phyloP scores from a whole-genome alignment of 2,329 filamentous ascomycete species.

The Colletotrichum godetiae region DNA sequence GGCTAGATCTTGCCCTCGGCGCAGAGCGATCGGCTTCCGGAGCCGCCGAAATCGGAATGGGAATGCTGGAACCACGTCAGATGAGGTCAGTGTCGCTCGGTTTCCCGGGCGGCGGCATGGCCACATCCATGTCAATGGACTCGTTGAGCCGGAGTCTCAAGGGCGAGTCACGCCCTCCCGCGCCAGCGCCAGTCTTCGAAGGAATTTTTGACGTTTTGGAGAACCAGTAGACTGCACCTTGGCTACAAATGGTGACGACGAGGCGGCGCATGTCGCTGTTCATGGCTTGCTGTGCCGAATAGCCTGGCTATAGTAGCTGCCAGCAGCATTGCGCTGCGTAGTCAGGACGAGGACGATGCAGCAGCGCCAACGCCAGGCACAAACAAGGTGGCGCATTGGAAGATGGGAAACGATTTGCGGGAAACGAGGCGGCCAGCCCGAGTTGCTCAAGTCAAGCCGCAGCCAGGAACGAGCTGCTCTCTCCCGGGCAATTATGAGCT shows the following conservation, averaged over 20 bases:
- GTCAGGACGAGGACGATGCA: neutral
- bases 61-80: constrained; percentile 28
- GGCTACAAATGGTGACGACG: neutral
- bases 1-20: constrained; percentile 26
- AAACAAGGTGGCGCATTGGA: neutral
- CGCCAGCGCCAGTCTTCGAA: constrained; percentile 15
- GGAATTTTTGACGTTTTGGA: constrained; percentile 32
- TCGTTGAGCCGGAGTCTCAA: neutral
- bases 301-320: neutral
- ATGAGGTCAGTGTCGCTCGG: constrained; percentile 14
- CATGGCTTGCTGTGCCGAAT: neutral
- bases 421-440: neutral
- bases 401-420: neutral
- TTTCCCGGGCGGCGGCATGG: neutral
- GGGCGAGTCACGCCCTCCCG: constrained; percentile 3
- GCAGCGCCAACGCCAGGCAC: neutral
- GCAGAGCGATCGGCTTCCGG: constrained; percentile 26
- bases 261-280: neutral
- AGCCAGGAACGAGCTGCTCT: neutral
- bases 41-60: constrained; percentile 20
- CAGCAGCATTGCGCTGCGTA: neutral
- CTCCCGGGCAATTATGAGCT: neutral
- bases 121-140: constrained; percentile 1
- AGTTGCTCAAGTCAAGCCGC: neutral
- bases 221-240: constrained; percentile 5